Evolutionary conservation across 148 eudicot genomes (phyloP).

Genomic region (Hydrangea macrophylla): DNA sequence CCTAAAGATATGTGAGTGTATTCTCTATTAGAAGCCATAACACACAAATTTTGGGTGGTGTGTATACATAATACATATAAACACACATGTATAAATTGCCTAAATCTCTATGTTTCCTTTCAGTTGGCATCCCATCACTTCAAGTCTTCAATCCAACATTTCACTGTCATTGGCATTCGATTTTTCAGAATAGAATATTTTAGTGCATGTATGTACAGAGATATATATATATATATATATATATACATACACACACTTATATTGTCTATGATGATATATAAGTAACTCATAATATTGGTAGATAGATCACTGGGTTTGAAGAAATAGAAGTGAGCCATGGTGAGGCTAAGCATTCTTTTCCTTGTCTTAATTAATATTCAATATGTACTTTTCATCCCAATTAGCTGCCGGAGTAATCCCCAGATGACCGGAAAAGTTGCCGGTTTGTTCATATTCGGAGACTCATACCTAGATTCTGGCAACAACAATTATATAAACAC

Average conservation of each 20-base stretch:
- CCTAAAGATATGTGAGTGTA: no score
- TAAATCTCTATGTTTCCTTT: no score
- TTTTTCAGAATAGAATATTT: no score
- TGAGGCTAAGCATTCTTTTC: neutral
- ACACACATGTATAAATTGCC: no score
- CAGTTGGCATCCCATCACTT: no score
- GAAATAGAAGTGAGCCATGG: conserved; percentile 4
- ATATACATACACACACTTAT: neutral
- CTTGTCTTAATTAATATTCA: neutral
- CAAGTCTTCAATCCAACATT: no score
- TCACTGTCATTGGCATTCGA: no score
- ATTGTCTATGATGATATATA: neutral
- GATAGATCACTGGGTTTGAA: neutral
- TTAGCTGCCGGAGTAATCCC: neutral
- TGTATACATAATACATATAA: no score
- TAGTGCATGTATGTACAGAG: no score
- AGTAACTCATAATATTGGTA: neutral
- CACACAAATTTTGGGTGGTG: no score
- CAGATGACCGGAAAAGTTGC: neutral
- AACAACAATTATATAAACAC: conserved; percentile 74
- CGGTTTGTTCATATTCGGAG: conserved; percentile 62
- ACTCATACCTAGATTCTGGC: conserved; percentile 64
- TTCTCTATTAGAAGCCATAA: no score
- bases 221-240: no score
- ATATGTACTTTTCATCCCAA: conserved; percentile 1